Evolutionary conservation across 179 eudicot species (phyloP).

Genomic region (Pouteria campechiana): DNA sequence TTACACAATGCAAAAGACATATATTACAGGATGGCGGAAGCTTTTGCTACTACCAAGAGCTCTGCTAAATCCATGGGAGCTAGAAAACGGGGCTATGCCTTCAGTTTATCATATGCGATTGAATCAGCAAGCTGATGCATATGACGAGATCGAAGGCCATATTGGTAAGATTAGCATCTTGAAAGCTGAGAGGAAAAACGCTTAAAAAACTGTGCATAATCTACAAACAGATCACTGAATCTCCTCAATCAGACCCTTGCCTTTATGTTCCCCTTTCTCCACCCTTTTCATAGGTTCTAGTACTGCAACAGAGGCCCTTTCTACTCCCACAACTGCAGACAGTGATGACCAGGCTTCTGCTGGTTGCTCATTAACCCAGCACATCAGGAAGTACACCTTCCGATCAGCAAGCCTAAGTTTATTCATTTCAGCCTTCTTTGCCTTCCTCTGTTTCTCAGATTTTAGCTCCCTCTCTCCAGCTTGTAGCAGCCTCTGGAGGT

Average conservation of each 20-base stretch:
- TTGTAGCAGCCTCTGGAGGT: conserved; percentile 43
- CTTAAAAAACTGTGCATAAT: too few species aligned
- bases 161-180: too few species aligned
- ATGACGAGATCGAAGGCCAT: too few species aligned
- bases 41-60: too few species aligned
- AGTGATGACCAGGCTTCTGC: conserved; percentile 30
- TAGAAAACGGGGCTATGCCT: too few species aligned
- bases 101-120: too few species aligned
- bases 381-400: conserved; percentile 67
- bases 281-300: conserved; percentile 6
- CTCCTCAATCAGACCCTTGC: conserved; percentile 24
- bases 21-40: too few species aligned
- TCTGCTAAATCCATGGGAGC: too few species aligned
- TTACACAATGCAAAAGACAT: too few species aligned
- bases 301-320: conserved; percentile 26
- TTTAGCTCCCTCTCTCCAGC: conserved; percentile 49
- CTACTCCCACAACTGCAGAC: conserved; percentile 22
- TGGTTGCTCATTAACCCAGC: conserved; percentile 85
- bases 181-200: too few species aligned
- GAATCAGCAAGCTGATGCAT: too few species aligned
- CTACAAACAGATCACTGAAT: conserved; percentile 10
- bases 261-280: conserved; percentile 4
- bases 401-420: conserved; percentile 58
- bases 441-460: conserved; percentile 26
- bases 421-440: conserved; percentile 27